phyloP scores from a whole-genome alignment of 2,329 filamentous ascomycete species.

The Blastomyces silverae region DNA sequence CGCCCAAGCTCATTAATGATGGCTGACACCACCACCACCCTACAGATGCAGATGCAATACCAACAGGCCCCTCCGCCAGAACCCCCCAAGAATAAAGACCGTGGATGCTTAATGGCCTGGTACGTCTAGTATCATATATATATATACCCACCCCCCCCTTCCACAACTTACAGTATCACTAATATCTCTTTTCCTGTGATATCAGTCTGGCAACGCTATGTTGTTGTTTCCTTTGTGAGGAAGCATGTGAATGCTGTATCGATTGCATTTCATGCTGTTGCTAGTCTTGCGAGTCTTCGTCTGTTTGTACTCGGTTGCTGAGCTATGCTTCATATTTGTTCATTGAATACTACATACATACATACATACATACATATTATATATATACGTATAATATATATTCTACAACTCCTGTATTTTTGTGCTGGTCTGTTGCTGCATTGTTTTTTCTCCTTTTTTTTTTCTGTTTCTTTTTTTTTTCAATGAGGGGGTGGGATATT shows the following conservation, averaged over 20 bases:
- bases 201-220: slow-evolving; percentile 50
- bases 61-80: slow-evolving; percentile 43
- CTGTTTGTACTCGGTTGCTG: too few relatives aligned
- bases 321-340: not conserved
- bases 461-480: too few relatives aligned
- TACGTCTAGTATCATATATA: slow-evolving; percentile 26
- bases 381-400: too few relatives aligned
- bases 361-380: too few relatives aligned
- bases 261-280: slow-evolving; percentile 52
- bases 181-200: not conserved
- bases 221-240: slow-evolving; percentile 59
- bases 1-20: not conserved
- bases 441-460: too few relatives aligned
- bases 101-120: slow-evolving; percentile 49
- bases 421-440: too few relatives aligned
- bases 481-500: too few relatives aligned
- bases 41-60: slow-evolving; percentile 46
- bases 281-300: slow-evolving; percentile 20
- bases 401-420: too few relatives aligned
- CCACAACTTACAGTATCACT: not conserved
- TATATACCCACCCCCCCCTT: slow-evolving; percentile 16
- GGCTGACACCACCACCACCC: slow-evolving; percentile 7
- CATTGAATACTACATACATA: not conserved
- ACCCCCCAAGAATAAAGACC: slow-evolving; percentile 39
- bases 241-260: slow-evolving; percentile 58